Evolutionary conservation across 2,329 filamentous ascomycete species (phyloP).

Genomic region (Penicillium polonicum): DNA sequence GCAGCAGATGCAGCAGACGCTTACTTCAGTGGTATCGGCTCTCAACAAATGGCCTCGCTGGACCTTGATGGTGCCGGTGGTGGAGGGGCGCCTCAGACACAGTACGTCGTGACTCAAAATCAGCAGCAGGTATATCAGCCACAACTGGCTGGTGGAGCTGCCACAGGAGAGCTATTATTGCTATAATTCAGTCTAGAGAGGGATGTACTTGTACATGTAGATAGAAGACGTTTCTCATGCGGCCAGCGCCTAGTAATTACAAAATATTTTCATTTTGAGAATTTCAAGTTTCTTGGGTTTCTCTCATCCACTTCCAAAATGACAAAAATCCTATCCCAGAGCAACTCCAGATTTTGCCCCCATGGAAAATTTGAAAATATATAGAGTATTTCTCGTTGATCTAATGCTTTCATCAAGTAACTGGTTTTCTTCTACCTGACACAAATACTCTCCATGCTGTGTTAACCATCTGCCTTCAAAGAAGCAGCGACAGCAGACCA

Average conservation of each 20-base stretch:
- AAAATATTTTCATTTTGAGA: neutral
- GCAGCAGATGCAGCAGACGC: conserved; percentile 83
- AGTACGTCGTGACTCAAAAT: conserved; percentile 76
- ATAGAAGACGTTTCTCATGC: conserved; percentile 12
- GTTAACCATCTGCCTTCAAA: conserved; percentile 15
- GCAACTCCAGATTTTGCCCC: neutral
- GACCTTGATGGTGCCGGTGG: conserved; percentile 66
- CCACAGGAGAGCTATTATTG: conserved; percentile 70
- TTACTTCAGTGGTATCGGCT: conserved; percentile 80
- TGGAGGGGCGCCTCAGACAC: conserved; percentile 49
- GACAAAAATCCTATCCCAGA: neutral
- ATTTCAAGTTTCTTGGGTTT: neutral
- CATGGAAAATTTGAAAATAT: conserved; percentile 4
- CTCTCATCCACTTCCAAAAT: neutral
- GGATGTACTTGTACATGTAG: conserved; percentile 18
- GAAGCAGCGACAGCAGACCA: conserved; percentile 22
- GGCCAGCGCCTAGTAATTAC: conserved; percentile 1
- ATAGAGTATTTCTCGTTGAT: conserved; percentile 20
- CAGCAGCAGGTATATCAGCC: conserved; percentile 74
- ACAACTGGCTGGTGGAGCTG: conserved; percentile 60
- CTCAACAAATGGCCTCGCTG: conserved; percentile 71
- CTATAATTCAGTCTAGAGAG: conserved; percentile 46
- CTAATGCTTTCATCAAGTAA: conserved; percentile 30
- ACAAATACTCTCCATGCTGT: conserved; percentile 18
- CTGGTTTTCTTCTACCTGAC: conserved; percentile 25